These are phyloP conservation scores for Reutealis trisperma DNA, from an alignment of 345 rosid species.

Conservation along the genomic window DNA sequence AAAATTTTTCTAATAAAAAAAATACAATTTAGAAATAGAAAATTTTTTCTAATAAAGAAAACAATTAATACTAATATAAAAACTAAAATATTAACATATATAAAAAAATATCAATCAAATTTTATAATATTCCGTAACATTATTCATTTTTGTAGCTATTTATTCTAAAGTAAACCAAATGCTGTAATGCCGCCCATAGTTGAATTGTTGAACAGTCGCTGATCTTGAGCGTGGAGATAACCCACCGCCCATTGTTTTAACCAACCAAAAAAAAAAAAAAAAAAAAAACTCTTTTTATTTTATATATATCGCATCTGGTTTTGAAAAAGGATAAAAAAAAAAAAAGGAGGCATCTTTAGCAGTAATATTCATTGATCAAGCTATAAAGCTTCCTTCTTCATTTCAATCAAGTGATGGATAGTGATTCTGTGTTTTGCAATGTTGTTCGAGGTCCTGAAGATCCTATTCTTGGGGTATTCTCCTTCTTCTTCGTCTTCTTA, in stretches of 20 bases:
- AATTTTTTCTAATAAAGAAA: no score
- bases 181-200: neutral
- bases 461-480: constrained; percentile 73
- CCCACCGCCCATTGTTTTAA: neutral
- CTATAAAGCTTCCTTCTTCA: neutral
- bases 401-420: neutral
- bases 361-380: neutral
- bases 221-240: neutral
- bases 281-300: no score
- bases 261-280: neutral
- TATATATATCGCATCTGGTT: no score
- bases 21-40: no score
- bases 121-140: no score
- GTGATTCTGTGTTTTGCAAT: constrained; percentile 69
- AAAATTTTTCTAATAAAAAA: no score
- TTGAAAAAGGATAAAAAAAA: no score
- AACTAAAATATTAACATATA: no score
- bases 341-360: no score
- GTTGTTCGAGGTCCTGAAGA: constrained; percentile 86
- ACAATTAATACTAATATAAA: no score
- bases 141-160: no score
- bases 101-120: no score
- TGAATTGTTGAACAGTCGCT: neutral
- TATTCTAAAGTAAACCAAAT: neutral
- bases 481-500: constrained; percentile 8